These are phyloP conservation scores for Xylariaceae sp. DNA, from an alignment of 2,329 filamentous ascomycete genomes.

Conservation along the genomic window DNA sequence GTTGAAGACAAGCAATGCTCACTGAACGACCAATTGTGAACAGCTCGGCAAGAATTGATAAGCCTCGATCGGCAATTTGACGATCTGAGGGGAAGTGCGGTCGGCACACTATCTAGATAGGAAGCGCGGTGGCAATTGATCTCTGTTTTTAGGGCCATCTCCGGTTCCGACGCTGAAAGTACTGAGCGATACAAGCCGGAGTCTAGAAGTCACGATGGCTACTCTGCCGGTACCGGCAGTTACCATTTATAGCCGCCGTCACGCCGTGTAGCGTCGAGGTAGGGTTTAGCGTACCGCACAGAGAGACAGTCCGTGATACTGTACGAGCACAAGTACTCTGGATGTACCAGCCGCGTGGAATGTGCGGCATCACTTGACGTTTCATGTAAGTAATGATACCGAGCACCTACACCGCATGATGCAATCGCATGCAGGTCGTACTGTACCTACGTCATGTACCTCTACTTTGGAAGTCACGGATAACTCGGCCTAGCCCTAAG, in stretches of 20 bases:
- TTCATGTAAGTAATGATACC: background rate
- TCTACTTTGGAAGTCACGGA: background rate
- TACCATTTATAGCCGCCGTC: too few species aligned
- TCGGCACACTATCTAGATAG: background rate
- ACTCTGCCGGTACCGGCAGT: too few species aligned
- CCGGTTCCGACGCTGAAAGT: background rate
- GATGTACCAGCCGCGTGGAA: background rate
- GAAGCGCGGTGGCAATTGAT: background rate
- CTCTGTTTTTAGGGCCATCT: background rate
- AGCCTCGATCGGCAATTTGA: background rate
- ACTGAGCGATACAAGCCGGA: too few species aligned
- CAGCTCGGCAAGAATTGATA: background rate
- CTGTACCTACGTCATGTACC: background rate
- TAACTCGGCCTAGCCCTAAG: background rate
- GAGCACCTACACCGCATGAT: background rate
- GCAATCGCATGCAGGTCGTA: background rate
- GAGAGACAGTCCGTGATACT: background rate
- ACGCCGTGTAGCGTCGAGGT: too few species aligned
- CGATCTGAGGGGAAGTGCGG: conserved; percentile 2
- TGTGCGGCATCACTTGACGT: too few species aligned
- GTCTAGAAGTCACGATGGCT: too few species aligned
- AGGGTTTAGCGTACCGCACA: too few species aligned
- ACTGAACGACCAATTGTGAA: background rate
- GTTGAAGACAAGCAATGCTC: background rate
- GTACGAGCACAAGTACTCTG: background rate